Evolutionary conservation across 768 basidiomycete genomes (phyloP).

Genomic region (Asterophora parasitica): DNA sequence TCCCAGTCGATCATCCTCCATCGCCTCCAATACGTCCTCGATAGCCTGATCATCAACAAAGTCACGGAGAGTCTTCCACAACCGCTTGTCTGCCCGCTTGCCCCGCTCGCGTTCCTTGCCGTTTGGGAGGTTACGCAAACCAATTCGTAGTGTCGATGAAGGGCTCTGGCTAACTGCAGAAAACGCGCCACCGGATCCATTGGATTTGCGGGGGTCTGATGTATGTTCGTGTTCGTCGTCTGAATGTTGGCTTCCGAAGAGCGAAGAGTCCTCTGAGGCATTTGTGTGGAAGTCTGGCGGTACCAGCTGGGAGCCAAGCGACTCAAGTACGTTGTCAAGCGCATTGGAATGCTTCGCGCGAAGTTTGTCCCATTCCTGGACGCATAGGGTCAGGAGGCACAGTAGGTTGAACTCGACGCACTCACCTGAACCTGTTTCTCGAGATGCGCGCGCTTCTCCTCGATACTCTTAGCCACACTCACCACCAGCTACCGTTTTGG

Average conservation of each 20-base stretch:
- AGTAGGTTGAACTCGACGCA: neutral
- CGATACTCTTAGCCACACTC: slow-evolving; percentile 67
- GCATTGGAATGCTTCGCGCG: slow-evolving; percentile 56
- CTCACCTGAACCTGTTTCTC: slow-evolving; percentile 59
- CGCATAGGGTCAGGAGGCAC: neutral
- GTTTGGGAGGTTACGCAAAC: slow-evolving; percentile 9
- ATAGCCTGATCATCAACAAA: slow-evolving; percentile 83
- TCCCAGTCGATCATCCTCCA: slow-evolving; percentile 63
- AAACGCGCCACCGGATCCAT: slow-evolving; percentile 9
- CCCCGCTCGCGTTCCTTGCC: slow-evolving; percentile 16
- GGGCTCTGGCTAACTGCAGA: slow-evolving; percentile 31
- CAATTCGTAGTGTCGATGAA: slow-evolving; percentile 34
- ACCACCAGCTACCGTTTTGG: slow-evolving; percentile 54
- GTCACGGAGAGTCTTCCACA: slow-evolving; percentile 81
- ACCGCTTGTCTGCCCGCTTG: slow-evolving; percentile 41
- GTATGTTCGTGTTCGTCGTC: slow-evolving; percentile 31
- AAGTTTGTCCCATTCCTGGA: slow-evolving; percentile 66
- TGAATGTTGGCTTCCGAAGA: slow-evolving; percentile 76
- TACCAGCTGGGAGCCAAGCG: slow-evolving; percentile 66
- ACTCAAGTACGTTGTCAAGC: slow-evolving; percentile 68
- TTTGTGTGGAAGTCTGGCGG: slow-evolving; percentile 74
- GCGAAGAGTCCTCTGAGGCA: slow-evolving; percentile 54
- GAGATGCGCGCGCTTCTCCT: slow-evolving; percentile 61
- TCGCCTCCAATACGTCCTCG: slow-evolving; percentile 67
- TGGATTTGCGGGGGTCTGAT: slow-evolving; percentile 13